These are phyloP conservation scores for Blastobotrys serpentis DNA, from an alignment of 1,139 yeast species.

Conservation along the genomic window DNA sequence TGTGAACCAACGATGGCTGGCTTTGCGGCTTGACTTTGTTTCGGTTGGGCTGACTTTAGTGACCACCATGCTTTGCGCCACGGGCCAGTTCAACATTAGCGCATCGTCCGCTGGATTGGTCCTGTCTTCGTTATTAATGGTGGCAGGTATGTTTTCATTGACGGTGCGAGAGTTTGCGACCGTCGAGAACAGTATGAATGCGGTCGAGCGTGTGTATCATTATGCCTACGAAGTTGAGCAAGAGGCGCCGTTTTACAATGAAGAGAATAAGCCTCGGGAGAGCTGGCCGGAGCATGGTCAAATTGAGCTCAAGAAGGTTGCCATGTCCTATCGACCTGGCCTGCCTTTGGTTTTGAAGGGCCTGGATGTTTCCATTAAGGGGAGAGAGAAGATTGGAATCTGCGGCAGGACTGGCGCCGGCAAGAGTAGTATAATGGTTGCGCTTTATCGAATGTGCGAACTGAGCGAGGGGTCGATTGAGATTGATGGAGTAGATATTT, in stretches of 20 bases:
- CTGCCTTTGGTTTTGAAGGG: constrained; percentile 70
- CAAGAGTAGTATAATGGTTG: constrained; percentile 66
- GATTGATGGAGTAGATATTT: constrained; percentile 62
- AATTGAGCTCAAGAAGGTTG: constrained; percentile 57
- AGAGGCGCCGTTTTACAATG: constrained; percentile 55
- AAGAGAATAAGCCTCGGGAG: constrained; percentile 60
- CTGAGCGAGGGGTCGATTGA: constrained; percentile 50
- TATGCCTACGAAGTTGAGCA: constrained; percentile 69
- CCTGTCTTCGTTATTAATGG: constrained; percentile 46
- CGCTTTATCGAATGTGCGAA: constrained; percentile 62
- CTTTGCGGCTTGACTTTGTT: constrained; percentile 57
- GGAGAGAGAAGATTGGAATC: constrained; percentile 66
- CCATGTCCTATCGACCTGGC: constrained; percentile 70
- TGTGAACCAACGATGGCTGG: constrained; percentile 79
- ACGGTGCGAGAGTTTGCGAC: constrained; percentile 54
- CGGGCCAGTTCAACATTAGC: constrained; percentile 57
- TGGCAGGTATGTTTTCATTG: constrained; percentile 34
- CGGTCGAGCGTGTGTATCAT: constrained; percentile 75
- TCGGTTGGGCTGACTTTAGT: constrained; percentile 49
- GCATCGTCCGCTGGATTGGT: constrained; percentile 73
- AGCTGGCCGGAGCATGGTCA: constrained; percentile 64
- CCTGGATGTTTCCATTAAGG: constrained; percentile 46
- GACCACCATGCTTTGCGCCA: constrained; percentile 59
- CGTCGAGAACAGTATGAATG: constrained; percentile 78
- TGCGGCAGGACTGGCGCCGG: constrained; percentile 86